A percentile compares a stretch with the other conserved stretches of the same genome.
Evolutionary conservation across 371 early-diverging fungal genomes (phyloP).

Genomic region (Batkoa obscura): DNA sequence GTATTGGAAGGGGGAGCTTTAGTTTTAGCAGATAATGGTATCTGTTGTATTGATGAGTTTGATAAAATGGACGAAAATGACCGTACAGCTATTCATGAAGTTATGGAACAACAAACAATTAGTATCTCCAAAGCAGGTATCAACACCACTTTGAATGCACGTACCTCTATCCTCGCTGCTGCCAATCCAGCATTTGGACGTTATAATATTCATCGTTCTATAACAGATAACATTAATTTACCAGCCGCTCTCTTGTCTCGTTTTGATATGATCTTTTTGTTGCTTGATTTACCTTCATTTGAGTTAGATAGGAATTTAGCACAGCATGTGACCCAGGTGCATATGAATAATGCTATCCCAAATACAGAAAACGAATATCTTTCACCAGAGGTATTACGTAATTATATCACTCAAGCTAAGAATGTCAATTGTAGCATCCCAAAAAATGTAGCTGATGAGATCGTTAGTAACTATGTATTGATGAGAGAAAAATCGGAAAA

Average conservation of each 20-base stretch:
- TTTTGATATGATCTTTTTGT: conserved; percentile 91
- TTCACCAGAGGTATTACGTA: conserved; percentile 43
- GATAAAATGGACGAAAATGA: conserved; percentile 85
- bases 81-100: conserved; percentile 82
- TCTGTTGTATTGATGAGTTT: conserved; percentile 93
- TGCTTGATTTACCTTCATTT: conserved; percentile 59
- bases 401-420: conserved; percentile 73
- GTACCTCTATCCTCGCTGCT: conserved; percentile 77
- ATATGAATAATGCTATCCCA: conserved; percentile 62
- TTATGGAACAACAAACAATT: conserved; percentile 94
- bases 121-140: conserved; percentile 87
- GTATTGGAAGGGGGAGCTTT: conserved; percentile 86
- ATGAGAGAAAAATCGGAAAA: conserved; percentile 45
- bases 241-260: conserved; percentile 91
- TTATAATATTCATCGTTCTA: conserved; percentile 58
- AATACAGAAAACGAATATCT: conserved; percentile 29
- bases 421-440: conserved; percentile 52
- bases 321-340: conserved; percentile 82
- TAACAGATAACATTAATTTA: conserved; percentile 86
- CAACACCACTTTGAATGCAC: conserved; percentile 80
- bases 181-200: conserved; percentile 78
- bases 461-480: conserved; percentile 76
- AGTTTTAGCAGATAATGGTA: conserved; percentile 77
- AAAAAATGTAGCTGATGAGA: conserved; percentile 52
- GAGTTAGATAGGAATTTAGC: conserved; percentile 62